These are phyloP conservation scores for Thuidium tamariscinum DNA, from an alignment of 225 moss, liverwort and hornwort genomes.

Conservation along the genomic window DNA sequence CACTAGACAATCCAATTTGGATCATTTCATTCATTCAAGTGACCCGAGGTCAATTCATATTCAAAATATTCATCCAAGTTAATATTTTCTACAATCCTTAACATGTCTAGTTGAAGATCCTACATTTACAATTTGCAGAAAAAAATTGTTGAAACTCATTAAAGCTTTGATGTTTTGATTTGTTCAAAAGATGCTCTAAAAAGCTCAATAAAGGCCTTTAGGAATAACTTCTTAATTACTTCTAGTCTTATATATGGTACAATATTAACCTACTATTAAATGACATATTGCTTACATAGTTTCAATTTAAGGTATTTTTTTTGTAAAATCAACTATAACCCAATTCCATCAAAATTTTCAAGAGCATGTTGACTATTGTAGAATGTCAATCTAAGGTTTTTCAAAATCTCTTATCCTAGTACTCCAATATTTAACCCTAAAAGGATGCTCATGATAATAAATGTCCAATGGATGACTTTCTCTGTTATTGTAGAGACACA, in stretches of 20 bases:
- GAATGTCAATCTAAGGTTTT: fast-evolving
- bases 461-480: fast-evolving
- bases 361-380: no score
- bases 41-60: no score
- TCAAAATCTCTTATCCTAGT: not conserved
- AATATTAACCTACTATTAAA: not conserved
- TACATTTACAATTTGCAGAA: not conserved
- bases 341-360: no score
- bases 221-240: not conserved
- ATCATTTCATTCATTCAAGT: no score
- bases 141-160: not conserved
- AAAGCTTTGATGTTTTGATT: not conserved
- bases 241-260: fast-evolving
- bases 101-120: not conserved
- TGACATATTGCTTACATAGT: not conserved
- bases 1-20: fast-evolving
- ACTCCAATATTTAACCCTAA: not conserved
- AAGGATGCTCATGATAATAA: fast-evolving
- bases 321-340: not conserved
- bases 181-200: fast-evolving
- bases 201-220: no score
- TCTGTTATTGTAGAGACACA: fast-evolving
- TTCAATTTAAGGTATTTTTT: not conserved
- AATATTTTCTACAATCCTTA: not conserved
- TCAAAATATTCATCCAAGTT: not conserved